Base-by-base conservation (phyloP, 306 rosid genomes). In the Senna tora region DNA sequence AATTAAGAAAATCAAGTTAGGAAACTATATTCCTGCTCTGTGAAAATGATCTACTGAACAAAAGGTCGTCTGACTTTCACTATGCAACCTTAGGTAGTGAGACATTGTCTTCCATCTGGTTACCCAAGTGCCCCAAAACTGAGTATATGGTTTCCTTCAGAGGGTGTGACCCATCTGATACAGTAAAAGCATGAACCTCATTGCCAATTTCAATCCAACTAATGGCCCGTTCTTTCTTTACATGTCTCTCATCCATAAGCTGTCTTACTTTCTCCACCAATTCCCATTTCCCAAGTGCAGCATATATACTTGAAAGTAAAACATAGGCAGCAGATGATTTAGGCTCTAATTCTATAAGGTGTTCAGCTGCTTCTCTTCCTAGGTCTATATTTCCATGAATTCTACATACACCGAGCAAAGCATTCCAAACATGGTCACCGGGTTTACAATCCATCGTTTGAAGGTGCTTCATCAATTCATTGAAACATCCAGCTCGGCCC, bases 131-230 rank as follows among this genome's bases (percentile, higher is more conserved):
- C 63, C 86, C 72, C 80, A 82, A 75, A 80, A 82, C 72, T 10
- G 81, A 81, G 86, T 84, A 86, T 75, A 85, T 75, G 39, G 76
- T 84, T 74, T 84, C 87, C 77, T 84, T 86, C 79, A 53, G 28
- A 55, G 92, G 87, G 72, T 89, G 90, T 69, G 78, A 79, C 51
- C 72, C 73, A 77, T 86, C 90, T 34, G 86, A 78, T 64, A 81
- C 82, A 9, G 86, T 80, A 77, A 88, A 85, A 77, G 86, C 69
- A 68, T 87, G 83, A 50, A 87, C 79, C 47, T 83, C 58, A 57
- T 78, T 81, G 71, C 77, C 91, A 75, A 82, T 82, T 74, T 85
- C 89, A 34, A 84, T 71, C 88, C 86, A 87, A 82, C 91, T 86
- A 34, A 84, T 33, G 7, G 84, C 85, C 9, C 61, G 81, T 56